Conservation (phyloP, 2,329 filamentous ascomycete species). For the Fusarium nodosum region DNA sequence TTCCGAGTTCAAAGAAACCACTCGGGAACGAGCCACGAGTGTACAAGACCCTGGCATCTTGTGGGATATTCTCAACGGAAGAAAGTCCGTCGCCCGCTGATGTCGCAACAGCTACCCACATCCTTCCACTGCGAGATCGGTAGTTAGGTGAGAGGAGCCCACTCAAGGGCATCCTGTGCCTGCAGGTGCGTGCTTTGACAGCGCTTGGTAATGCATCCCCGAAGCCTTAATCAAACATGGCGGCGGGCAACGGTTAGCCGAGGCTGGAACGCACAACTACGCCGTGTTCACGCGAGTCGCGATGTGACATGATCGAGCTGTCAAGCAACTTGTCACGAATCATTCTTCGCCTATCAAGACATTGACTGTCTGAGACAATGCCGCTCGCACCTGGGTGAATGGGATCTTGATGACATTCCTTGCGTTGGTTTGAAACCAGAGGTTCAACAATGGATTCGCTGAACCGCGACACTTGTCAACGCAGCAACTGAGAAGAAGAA, state of each 20-base stretch:
- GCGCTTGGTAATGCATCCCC: slow-evolving; percentile 32
- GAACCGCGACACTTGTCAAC: slow-evolving; percentile 1
- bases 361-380: background rate
- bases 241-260: slow-evolving; percentile 7
- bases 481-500: slow-evolving; percentile 16
- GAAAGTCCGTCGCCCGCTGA: background rate
- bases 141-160: slow-evolving; percentile 34
- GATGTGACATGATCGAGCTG: slow-evolving; percentile 1
- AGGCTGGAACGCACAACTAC: slow-evolving; percentile 6
- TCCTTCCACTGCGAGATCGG: slow-evolving; percentile 31
- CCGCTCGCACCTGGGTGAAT: background rate
- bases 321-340: background rate
- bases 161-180: slow-evolving; percentile 21
- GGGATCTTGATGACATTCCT: background rate
- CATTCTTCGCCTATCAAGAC: background rate
- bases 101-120: slow-evolving; percentile 20
- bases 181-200: slow-evolving; percentile 39
- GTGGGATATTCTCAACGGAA: slow-evolving; percentile 7
- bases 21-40: background rate
- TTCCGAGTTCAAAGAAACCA: background rate
- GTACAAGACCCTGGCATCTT: background rate
- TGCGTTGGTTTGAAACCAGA: background rate
- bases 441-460: background rate
- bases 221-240: slow-evolving; percentile 8
- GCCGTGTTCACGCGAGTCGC: slow-evolving; percentile 28